These are phyloP conservation scores for Saccharum officinarum DNA, from an alignment of 176 grass and related monocot genomes.

Conservation along the genomic window DNA sequence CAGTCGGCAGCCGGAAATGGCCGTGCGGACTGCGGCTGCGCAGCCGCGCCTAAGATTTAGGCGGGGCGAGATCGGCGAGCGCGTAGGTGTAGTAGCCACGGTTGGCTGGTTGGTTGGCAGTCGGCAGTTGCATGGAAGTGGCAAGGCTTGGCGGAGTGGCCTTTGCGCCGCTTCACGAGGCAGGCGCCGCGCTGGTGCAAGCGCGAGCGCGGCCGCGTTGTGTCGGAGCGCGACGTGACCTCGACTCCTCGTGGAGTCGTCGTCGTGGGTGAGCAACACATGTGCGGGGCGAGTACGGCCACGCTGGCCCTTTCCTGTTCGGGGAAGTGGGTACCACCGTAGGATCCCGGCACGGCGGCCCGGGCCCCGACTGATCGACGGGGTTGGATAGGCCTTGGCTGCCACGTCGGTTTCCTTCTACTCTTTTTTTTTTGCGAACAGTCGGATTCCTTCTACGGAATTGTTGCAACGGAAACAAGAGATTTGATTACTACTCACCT, in stretches of 20 bases:
- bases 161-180: neutral
- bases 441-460: too few species aligned
- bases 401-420: too few species aligned
- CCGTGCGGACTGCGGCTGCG: too few species aligned
- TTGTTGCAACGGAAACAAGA: too few species aligned
- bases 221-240: neutral
- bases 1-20: neutral
- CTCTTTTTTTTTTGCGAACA: too few species aligned
- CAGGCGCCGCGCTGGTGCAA: constrained; percentile 25
- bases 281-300: neutral
- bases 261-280: neutral
- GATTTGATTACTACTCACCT: too few species aligned
- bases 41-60: constrained; percentile 1
- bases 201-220: neutral
- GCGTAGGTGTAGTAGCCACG: neutral
- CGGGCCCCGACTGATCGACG: too few species aligned
- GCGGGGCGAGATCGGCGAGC: neutral
- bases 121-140: constrained; percentile 42
- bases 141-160: neutral
- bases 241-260: neutral
- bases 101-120: too few species aligned
- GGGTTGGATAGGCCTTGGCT: too few species aligned
- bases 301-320: constrained; percentile 23
- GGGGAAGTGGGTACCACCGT: neutral
- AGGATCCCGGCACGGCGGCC: too few species aligned